Base-by-base conservation (phyloP, 1,284 basidiomycete species). In the Malassezia japonica region DNA sequence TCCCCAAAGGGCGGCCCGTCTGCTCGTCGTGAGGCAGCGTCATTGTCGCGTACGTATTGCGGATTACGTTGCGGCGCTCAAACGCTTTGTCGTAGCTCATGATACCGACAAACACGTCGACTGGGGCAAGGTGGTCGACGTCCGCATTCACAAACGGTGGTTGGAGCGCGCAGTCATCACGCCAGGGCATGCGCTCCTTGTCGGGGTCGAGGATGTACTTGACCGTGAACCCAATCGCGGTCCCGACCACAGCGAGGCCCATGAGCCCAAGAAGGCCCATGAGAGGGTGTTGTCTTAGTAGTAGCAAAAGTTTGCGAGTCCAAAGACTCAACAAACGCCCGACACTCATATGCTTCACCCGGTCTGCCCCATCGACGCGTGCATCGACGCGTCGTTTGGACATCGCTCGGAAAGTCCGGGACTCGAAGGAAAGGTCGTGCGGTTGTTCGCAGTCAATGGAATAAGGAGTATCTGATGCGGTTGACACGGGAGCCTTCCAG, bases 161-260 rank as follows among this genome's bases (percentile, higher is more conserved):
- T 50, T 75, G 73, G 56, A 82, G 76, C 46, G 84, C 80, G 74
- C 92, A 96, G 73, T 92, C 92, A 23, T 83, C 82, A 59, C 89
- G 82, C 89, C 90, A 98, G 36, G 91, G 90, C 25, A 92, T 76
- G 13, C 88, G 84, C 50, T 86, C 84, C 74, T 95, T 95, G 79
- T 98, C 92, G 38, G 90, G 88, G 71, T 95, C 91, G n/a, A 45
- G 20, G 3, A 45, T 34, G 15, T 45, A 45, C 27, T 45, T 45
- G 43, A 36, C 36, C 9, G 33, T 25, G 16, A 34, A 23, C 3
- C 32, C 43, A 9, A 25, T 20, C 4, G 12, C 6, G 21, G 21
- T 13, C 13, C 20, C 29, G 9, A 45, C 25, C 5, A 34, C 21
- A 3, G n/a, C 10, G 3, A 33, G 3, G 4, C 32, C 32, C 1